Base-by-base conservation (phyloP, 1,284 basidiomycete species). In the Porogramme epimiltina region DNA sequence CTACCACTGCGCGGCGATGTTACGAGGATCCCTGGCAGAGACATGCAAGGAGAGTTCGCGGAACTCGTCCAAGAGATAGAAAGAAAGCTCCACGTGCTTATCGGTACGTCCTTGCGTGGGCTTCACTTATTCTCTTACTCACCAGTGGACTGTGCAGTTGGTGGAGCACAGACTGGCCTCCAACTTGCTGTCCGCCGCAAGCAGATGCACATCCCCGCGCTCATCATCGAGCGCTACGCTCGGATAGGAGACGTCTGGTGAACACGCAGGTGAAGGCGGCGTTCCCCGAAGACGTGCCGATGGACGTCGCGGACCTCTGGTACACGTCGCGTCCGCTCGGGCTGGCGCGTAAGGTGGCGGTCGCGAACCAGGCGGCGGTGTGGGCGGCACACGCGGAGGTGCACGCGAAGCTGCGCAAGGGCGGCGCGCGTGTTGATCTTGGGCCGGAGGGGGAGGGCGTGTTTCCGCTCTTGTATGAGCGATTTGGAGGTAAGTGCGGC, bases 401-500 rank as follows among this genome's bases (percentile, higher is more conserved):
- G 13, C 69, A 86, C 11, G 78, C 80, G 0, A 81, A 80, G 8
- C 69, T 90, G 24, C 69, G 72, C 49, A 75, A 73, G 54, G 77
- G 75, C 1, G 86, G 87, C 1, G 84, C 89, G 69, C 76, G 74
- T 48, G 61, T 78, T 16, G 81, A 77, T 53, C 63, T 73, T 4
- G 87, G 86, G 8, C 73, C 73, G 3, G 78, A 85, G 20, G 80
- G 75, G 11, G 68, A 77, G 0, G 85, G 86, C 4, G 73, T 78
- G 55, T 51, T 74, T 2, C 64, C 73, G 46, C 67, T 76, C 47
- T 71, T 68, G 0, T 63, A 66, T 45, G 66, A 64, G 42, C 64
- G 66, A 31, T 40, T 15, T 16, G 50, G 51, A 41, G 54, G 54
- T 52, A 23, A 13, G 54, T 37, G 1, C 4, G 0, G 3, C 20